Percentiles rank a stretch among this genome's conserved stretches.
phyloP scores from a whole-genome alignment of 164 flowering plant species.

The Liquidambar formosana region DNA sequence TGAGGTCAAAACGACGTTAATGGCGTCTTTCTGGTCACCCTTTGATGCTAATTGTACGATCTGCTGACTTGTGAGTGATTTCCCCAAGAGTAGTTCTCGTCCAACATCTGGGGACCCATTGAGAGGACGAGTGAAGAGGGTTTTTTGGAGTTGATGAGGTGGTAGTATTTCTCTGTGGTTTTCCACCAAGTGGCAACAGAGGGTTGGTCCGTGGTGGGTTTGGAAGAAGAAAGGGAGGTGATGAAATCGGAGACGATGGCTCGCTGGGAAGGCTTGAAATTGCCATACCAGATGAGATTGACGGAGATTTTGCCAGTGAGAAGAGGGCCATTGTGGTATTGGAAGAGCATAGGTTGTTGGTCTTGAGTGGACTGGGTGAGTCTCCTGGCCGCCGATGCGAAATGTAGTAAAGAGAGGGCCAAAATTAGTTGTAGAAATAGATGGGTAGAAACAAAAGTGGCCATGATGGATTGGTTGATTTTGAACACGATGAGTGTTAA shows the following conservation, averaged over 20 bases:
- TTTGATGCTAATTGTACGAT: constrained; percentile 14
- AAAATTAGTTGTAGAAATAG: constrained; percentile 6
- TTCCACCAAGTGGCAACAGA: constrained; percentile 50
- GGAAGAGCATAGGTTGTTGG: constrained; percentile 42
- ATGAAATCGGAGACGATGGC: constrained; percentile 28
- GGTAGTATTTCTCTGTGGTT: constrained; percentile 38
- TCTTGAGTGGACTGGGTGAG: constrained; percentile 32
- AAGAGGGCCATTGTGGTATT: constrained; percentile 71
- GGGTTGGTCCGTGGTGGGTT: constrained; percentile 13
- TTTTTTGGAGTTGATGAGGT: constrained; percentile 19
- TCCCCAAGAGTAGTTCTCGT: constrained; percentile 16
- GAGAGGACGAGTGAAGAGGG: neutral
- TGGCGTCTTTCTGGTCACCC: constrained; percentile 36
- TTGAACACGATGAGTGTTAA: no score
- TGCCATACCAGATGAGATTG: constrained; percentile 68
- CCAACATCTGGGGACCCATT: constrained; percentile 12
- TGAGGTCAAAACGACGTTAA: constrained; percentile 44
- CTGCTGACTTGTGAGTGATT: constrained; percentile 5
- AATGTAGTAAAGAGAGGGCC: constrained; percentile 1
- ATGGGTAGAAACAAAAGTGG: constrained; percentile 3
- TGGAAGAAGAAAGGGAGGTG: constrained; percentile 15
- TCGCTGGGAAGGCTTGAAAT: constrained; percentile 39
- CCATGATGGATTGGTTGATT: no score
- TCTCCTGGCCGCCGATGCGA: constrained; percentile 23
- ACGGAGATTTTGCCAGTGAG: constrained; percentile 59